These are phyloP conservation scores for Aspergillus chevalieri DNA, from an alignment of 2,329 filamentous ascomycete species.

Conservation along the genomic window DNA sequence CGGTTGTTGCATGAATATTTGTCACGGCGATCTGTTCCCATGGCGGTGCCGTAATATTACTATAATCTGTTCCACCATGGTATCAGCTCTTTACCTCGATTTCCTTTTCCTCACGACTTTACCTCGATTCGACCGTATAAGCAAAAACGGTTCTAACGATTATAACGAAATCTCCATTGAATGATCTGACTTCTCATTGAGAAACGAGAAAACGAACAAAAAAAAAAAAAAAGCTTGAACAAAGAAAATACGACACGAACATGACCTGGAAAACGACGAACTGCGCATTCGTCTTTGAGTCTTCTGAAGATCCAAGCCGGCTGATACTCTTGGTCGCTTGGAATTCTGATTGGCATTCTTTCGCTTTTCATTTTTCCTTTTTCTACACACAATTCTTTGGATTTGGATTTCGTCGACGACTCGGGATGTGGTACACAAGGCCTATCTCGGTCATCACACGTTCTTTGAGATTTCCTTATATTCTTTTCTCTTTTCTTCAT, in stretches of 20 bases:
- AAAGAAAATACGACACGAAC: background rate
- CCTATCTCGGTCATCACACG: background rate
- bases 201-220: background rate
- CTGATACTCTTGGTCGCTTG: background rate
- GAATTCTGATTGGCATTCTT: background rate
- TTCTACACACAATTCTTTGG: background rate
- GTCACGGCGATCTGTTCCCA: background rate
- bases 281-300: background rate
- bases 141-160: too few relatives aligned
- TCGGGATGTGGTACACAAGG: background rate
- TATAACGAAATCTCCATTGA: background rate
- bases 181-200: background rate
- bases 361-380: background rate
- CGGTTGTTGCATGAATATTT: conserved; percentile 6
- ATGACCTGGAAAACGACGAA: background rate
- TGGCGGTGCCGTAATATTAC: background rate
- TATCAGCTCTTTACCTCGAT: conserved; percentile 15
- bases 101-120: conserved; percentile 9
- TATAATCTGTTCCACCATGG: conserved; percentile 16
- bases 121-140: too few relatives aligned
- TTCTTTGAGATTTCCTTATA: background rate
- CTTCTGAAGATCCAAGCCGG: background rate
- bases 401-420: background rate
- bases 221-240: background rate
- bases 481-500: background rate